These are phyloP conservation scores for Mycena albidolilacea DNA, from an alignment of 768 basidiomycete species.

Conservation along the genomic window DNA sequence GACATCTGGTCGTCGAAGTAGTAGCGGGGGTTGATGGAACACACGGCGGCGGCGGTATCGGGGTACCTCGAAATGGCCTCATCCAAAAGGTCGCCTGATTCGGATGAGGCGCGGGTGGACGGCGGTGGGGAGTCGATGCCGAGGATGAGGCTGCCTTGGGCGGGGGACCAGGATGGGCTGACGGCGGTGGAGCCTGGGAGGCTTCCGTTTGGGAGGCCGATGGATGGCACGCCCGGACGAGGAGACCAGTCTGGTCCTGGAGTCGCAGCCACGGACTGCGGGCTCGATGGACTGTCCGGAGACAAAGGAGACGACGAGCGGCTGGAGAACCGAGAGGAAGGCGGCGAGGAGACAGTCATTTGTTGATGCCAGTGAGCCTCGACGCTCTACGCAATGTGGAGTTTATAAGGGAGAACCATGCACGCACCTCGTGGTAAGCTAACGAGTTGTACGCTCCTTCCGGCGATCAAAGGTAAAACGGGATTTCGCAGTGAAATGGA, in stretches of 20 bases:
- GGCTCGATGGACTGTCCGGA: slow-evolving; percentile 16
- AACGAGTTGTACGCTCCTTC: slow-evolving; percentile 18
- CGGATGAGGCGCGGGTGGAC: slow-evolving; percentile 4
- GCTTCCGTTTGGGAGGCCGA: slow-evolving; percentile 28
- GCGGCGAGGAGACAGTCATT: slow-evolving; percentile 23
- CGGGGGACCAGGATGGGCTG: slow-evolving; percentile 39
- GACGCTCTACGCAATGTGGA: neutral
- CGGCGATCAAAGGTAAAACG: slow-evolving; percentile 26
- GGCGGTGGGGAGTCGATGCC: slow-evolving; percentile 26
- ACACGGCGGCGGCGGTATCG: slow-evolving; percentile 7
- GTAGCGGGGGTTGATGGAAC: slow-evolving; percentile 36
- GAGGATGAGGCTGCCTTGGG: slow-evolving; percentile 34
- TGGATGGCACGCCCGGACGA: slow-evolving; percentile 32
- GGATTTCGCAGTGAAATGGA: neutral
- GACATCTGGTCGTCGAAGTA: slow-evolving; percentile 40
- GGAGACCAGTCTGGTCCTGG: slow-evolving; percentile 37
- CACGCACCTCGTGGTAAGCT: slow-evolving; percentile 31
- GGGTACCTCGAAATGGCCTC: slow-evolving; percentile 26
- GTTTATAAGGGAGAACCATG: slow-evolving; percentile 39
- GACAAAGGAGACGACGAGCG: slow-evolving; percentile 36
- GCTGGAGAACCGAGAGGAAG: slow-evolving; percentile 25
- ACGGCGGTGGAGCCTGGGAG: slow-evolving; percentile 32
- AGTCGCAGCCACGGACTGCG: slow-evolving; percentile 30
- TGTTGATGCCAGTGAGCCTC: neutral
- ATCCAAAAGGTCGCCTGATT: slow-evolving; percentile 26